Conservation (phyloP, 192 early-diverging fungal species). For the Jimgerdemannia lactiflua region DNA sequence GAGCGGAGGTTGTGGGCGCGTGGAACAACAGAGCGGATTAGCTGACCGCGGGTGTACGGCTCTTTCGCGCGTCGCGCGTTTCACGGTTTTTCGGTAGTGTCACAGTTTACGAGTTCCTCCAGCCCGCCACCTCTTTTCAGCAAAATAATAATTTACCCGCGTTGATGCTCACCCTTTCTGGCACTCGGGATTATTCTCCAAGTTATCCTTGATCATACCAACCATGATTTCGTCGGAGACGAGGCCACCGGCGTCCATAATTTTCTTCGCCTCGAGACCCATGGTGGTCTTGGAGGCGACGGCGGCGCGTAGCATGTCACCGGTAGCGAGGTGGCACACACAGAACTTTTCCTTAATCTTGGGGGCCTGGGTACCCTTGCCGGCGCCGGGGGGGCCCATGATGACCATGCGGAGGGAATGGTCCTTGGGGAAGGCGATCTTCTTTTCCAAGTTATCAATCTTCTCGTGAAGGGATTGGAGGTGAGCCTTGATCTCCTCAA, state of each 20-base stretch:
- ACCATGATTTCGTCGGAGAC: slow-evolving; percentile 99
- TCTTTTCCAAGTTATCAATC: slow-evolving; percentile 35
- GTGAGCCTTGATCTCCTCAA: slow-evolving; percentile 45
- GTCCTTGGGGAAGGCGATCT: slow-evolving; percentile 19
- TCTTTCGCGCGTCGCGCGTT: neutral
- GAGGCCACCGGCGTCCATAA: slow-evolving; percentile 98
- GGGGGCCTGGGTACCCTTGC: slow-evolving; percentile 85
- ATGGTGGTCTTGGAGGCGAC: slow-evolving; percentile 89
- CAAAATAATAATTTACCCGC: neutral
- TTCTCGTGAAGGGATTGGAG: slow-evolving; percentile 34
- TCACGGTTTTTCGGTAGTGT: neutral
- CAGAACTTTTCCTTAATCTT: slow-evolving; percentile 94
- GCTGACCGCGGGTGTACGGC: neutral
- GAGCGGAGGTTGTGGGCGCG: neutral
- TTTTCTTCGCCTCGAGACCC: slow-evolving; percentile 96
- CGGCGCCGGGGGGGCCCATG: slow-evolving; percentile 91
- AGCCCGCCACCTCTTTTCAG: too few relatives aligned
- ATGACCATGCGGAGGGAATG: slow-evolving; percentile 72
- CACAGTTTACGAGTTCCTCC: neutral
- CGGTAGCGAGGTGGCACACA: slow-evolving; percentile 97
- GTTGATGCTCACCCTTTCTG: slow-evolving; percentile 71
- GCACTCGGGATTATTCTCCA: slow-evolving; percentile 93
- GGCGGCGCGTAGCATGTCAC: slow-evolving; percentile 98
- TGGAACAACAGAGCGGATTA: neutral
- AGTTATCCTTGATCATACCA: slow-evolving; percentile 94